Conservation (phyloP, 768 basidiomycete genomes). For the Collybia nuda region DNA sequence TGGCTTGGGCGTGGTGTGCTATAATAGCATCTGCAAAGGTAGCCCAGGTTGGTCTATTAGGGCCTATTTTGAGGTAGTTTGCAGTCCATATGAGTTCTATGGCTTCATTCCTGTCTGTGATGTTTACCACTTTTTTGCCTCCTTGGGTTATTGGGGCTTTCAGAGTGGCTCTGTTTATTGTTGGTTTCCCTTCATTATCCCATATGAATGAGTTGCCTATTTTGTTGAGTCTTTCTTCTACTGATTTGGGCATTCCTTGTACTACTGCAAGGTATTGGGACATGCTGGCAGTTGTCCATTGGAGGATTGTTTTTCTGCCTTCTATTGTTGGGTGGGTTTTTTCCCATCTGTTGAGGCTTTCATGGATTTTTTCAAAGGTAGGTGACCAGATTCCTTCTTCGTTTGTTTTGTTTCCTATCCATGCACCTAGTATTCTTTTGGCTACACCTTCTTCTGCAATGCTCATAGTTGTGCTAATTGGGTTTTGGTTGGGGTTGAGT, state of each 20-base stretch:
- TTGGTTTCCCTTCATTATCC: neutral
- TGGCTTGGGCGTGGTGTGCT: slow-evolving; percentile 1
- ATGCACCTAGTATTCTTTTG: neutral
- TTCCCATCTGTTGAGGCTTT: neutral
- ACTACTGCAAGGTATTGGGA: slow-evolving; percentile 34
- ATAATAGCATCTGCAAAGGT: slow-evolving; percentile 26
- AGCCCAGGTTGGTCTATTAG: slow-evolving; percentile 17
- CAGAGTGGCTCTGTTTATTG: neutral
- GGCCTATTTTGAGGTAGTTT: slow-evolving; percentile 15
- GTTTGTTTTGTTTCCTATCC: slow-evolving; percentile 1
- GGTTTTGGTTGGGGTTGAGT: neutral
- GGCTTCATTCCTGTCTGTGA: neutral
- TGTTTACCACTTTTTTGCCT: slow-evolving; percentile 12
- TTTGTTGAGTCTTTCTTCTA: neutral
- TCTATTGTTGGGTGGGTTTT: no score
- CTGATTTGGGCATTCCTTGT: neutral
- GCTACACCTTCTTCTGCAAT: neutral
- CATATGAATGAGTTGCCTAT: neutral
- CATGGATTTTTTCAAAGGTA: neutral
- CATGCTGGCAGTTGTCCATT: slow-evolving; percentile 2
- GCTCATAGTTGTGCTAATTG: slow-evolving; percentile 15
- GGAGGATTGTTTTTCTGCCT: neutral
- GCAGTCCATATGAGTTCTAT: slow-evolving; percentile 10
- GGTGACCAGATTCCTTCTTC: slow-evolving; percentile 1
- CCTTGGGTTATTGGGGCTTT: slow-evolving; percentile 11